Evolutionary conservation across 768 basidiomycete species (phyloP).

Genomic region (Auriscalpium vulgare): DNA sequence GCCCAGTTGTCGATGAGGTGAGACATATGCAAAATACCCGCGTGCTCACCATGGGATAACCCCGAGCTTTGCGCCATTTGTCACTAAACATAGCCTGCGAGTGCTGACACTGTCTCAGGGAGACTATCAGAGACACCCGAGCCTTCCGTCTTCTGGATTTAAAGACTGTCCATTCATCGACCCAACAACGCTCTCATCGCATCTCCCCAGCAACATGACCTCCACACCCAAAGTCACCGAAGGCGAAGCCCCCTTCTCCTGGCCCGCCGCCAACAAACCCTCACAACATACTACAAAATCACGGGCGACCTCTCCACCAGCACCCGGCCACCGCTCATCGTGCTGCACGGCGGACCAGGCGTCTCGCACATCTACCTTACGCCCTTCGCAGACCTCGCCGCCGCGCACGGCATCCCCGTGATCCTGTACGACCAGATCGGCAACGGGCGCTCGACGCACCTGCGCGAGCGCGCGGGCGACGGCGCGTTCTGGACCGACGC

Average conservation of each 20-base stretch:
- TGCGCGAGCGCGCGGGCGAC: slow-evolving; percentile 37
- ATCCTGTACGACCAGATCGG: slow-evolving; percentile 49
- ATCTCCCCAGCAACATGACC: not conserved
- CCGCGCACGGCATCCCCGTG: slow-evolving; percentile 33
- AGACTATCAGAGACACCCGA: no score
- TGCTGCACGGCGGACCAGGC: slow-evolving; percentile 51
- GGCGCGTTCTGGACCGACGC: slow-evolving; percentile 39
- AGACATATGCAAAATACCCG: no score
- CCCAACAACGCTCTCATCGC: not conserved
- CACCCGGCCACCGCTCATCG: slow-evolving; percentile 34
- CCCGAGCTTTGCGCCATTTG: no score
- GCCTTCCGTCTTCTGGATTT: no score
- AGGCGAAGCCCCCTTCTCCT: slow-evolving; percentile 23
- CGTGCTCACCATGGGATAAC: no score
- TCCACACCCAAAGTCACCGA: slow-evolving; percentile 14
- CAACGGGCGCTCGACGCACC: slow-evolving; percentile 42
- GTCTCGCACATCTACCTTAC: slow-evolving; percentile 34
- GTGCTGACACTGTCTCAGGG: no score
- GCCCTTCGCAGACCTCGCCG: slow-evolving; percentile 31
- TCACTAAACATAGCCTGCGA: no score
- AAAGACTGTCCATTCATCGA: no score
- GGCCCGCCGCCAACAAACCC: slow-evolving; percentile 22
- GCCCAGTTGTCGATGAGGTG: no score
- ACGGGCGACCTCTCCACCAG: slow-evolving; percentile 32
- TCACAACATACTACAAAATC: slow-evolving; percentile 43